Evolutionary conservation across 2,329 filamentous ascomycete genomes (phyloP), one percentile per base, ranked within the genome.

Genomic region (Apiospora kogelbergensis): DNA sequence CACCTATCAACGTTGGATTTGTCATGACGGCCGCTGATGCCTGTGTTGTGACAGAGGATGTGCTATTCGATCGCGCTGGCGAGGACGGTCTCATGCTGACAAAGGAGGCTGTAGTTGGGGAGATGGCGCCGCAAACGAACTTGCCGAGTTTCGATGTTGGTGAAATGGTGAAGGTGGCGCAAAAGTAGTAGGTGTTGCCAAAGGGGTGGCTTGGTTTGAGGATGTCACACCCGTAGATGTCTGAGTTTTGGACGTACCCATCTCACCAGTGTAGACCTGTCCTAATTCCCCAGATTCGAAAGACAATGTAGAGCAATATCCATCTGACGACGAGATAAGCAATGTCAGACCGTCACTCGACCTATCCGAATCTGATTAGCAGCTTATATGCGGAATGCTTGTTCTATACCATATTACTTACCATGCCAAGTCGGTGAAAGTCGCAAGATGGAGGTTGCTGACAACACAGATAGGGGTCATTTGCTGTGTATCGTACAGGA

Each of bases 401-500:
- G 13, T 7, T 42, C 5, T 63, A 20, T 26, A 20, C 2, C 11
- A 42, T 7, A 10, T 26, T 15, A 81, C 90, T 80, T 88, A 97
- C 96, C 96, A 99, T 42, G 94, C 92, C 70, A 99, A 83, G 78
- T 99, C 96, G 0, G 96, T 99, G 77, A 99, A 99, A 0, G 96
- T 98, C 5, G 96, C 95, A 79, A 95, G 97, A 80, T 99, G 96
- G 72, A 99, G 82, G 77, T 99, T 99, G 86, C 94, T 98, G 65
- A 99, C 95, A 46, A 98, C 88, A 78, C 94, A 97, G 44, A 99
- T 84, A 2, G 96, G 96, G 9, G 94, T 97, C 76, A 95, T 92
- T 78, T 99, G 96, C 77, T 99, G 96, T 0, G 96, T 99, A 80
- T 99, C 96, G 77, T 99, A 99, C 26, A 99, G 86, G 57, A 98